Evolutionary conservation across 2,329 filamentous ascomycete species (phyloP), one percentile per base, ranked within the genome.

Genomic region (Ceratocystiopsis sp.): DNA sequence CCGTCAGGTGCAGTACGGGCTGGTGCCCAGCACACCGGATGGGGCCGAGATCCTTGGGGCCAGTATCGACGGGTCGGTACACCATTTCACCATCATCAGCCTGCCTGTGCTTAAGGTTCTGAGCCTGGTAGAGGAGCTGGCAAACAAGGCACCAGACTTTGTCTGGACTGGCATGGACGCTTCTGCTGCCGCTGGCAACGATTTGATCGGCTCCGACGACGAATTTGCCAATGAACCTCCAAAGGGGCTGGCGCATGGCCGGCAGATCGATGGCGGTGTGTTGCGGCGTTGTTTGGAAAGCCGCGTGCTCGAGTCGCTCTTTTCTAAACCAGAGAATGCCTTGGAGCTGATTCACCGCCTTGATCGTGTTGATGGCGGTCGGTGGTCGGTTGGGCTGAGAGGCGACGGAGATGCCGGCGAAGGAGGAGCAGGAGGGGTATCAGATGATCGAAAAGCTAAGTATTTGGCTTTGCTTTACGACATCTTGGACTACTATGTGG

Each of bases 211-310:
- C 11, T 42, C 49, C 10, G 51, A 43, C 13, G 39, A 41, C 17
- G 46, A 48, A 17, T 32, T 18, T 2, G 43, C 71, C 46, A 64
- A 67, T 9, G 55, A 57, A n/a, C 33, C 13, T 8, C 33, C 15
- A 10, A 41, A 12, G 11, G 13, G 19, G 48, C 53, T 7, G 56
- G 59, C 11, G 62, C 62, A 2, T 64, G 65, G 35, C 53, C 59
- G 19, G 68, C 78, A 84, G 44, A 64, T 85, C 3, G 67, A 84
- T 48, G 80, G 80, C 0, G 77, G 84, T 50, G 61, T 83, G 34
- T 57, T 85, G 37, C 61, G 63, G 46, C 64, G 68, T 8, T 71
- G 76, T 46, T 50, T 77, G 12, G 60, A 69, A 16, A 60, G 55
- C 16, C 61, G 63, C 32, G 57, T 57, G 0, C 51, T 78, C 17